Conservation (phyloP, 139 green algal species). For the Micromonas pusilla region DNA sequence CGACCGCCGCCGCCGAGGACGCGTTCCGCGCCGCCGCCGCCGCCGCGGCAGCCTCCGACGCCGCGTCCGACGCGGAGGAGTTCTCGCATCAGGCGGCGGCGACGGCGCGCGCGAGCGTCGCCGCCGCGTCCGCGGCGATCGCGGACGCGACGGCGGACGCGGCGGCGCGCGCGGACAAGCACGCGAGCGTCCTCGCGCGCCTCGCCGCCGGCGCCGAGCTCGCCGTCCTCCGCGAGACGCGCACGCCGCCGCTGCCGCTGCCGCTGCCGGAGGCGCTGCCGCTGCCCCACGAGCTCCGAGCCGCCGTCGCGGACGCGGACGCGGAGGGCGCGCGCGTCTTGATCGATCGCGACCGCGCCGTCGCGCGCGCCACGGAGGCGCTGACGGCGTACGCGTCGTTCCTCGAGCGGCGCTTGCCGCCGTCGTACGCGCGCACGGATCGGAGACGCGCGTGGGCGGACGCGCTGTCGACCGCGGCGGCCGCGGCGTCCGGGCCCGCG, state of each 20-base stretch:
- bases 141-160: slow-evolving; percentile 12
- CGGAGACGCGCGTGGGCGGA: background rate
- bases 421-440: background rate
- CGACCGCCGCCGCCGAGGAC: background rate
- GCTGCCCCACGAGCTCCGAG: slow-evolving; percentile 4
- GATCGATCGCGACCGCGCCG: slow-evolving; percentile 8
- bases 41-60: background rate
- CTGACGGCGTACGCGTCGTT: slow-evolving; percentile 37
- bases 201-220: no score
- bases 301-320: slow-evolving; percentile 2
- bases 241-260: slow-evolving; percentile 9
- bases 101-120: slow-evolving; percentile 9
- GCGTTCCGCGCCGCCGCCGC: background rate
- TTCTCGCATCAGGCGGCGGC: slow-evolving; percentile 10
- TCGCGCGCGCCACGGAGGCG: background rate
- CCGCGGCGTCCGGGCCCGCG: background rate
- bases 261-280: background rate
- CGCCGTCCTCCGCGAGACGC: background rate
- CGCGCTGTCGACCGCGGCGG: background rate
- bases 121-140: background rate
- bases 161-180: no score
- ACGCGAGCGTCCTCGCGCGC: no score
- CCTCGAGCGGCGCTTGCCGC: background rate
- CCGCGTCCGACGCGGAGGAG: background rate
- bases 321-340: slow-evolving; percentile 23